Evolutionary conservation across 495 filamentous ascomycete species (phyloP), one percentile per base, ranked within the genome.

Genomic region (Lasiosphaeria miniovina): DNA sequence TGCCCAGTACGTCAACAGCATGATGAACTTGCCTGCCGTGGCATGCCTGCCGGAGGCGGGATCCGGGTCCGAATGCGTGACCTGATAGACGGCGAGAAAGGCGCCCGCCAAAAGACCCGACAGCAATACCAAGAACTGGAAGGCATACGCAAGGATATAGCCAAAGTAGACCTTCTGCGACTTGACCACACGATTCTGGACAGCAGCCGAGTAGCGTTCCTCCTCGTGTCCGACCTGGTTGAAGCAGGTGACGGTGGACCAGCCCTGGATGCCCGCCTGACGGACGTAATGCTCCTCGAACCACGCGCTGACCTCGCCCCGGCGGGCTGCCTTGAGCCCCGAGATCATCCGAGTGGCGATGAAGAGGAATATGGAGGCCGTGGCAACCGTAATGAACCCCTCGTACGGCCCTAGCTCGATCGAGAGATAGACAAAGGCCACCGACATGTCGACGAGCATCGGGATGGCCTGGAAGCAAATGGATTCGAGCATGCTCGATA

Each of bases 321-420:
- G 60, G 8, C 72, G 68, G 0, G 65, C 64, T 34, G 67, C 57
- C 53, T 72, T 77, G 35, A 77, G 73, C 15, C 67, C 66, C 3
- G 74, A 58, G 43, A 81, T 75, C 59, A 88, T 78, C 49, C 74
- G 80, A 6, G 80, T 76, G 10, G 85, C 84, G 38, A 78, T 76
- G 66, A 84, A 89, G 55, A 91, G 68, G 65, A 89, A 93, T 5
- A 84, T 68, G 17, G 83, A 57, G 12, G 82, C 81, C 8, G 86
- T 85, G 24, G 83, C 78, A 14, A 84, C 77, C 49, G 88, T 83
- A 48, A 88, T 85, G 52, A 91, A 80, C 6, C 86, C 84, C 78
- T 91, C 88, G 68, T 90, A 92, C 4, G 84, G 75, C 54, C 88
- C 88, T 63, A 91, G 91, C 6, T 84, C 81, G 49, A 77, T 72